Conservation (phyloP, 371 early-diverging fungal species). For the Mortierella sp. region DNA sequence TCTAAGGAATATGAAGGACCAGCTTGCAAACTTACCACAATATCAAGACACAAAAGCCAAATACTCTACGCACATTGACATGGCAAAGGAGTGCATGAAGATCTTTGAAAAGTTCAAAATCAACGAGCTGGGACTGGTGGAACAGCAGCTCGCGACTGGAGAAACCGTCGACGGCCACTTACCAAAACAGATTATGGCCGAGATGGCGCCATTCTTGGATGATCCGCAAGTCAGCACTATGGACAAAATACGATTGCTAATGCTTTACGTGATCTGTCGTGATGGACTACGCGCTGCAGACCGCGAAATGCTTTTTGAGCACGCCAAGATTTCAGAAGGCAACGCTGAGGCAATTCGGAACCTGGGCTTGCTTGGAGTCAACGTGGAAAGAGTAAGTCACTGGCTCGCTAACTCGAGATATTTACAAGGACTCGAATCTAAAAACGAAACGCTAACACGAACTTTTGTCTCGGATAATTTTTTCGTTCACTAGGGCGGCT, state of each 20-base stretch:
- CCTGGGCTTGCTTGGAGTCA: constrained; percentile 77
- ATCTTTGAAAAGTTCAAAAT: constrained; percentile 82
- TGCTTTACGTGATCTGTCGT: constrained; percentile 86
- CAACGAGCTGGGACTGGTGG: constrained; percentile 78
- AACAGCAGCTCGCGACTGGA: constrained; percentile 93
- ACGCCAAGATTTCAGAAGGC: constrained; percentile 80
- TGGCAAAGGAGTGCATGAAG: constrained; percentile 90
- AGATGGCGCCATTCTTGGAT: constrained; percentile 73
- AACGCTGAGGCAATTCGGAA: constrained; percentile 87
- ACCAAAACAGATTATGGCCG: constrained; percentile 81
- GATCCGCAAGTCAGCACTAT: constrained; percentile 56
- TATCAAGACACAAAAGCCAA: constrained; percentile 91
- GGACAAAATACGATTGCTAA: constrained; percentile 89
- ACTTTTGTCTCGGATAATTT: neutral
- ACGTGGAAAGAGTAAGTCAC: constrained; percentile 47
- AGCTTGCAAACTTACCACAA: constrained; percentile 90
- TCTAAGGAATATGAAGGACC: constrained; percentile 90
- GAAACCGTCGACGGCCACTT: constrained; percentile 85
- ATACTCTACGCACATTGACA: constrained; percentile 93
- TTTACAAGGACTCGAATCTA: neutral
- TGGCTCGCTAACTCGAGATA: neutral
- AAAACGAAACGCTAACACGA: neutral
- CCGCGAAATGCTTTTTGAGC: constrained; percentile 74
- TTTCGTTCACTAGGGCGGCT: constrained; percentile 27
- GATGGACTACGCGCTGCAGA: constrained; percentile 75